Evolutionary conservation across 495 filamentous ascomycete genomes (phyloP).

Genomic region (Trichoderma reesei): DNA sequence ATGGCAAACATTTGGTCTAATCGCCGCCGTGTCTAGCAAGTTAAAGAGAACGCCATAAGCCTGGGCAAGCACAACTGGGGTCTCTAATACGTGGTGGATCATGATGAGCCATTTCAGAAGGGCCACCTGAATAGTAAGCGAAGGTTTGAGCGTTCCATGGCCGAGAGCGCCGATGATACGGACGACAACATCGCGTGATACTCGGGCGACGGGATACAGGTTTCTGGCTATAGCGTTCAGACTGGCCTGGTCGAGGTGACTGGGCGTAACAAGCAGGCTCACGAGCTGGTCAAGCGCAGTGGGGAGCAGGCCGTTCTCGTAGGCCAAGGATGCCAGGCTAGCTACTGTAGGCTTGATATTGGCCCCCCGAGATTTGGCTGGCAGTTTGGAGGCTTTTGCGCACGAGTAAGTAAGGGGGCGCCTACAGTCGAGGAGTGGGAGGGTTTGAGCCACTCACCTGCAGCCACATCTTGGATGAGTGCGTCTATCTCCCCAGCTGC

Average conservation of each 20-base stretch:
- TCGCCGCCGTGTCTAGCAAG: conserved; percentile 68
- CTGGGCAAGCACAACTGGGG: conserved; percentile 52
- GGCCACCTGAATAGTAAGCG: conserved; percentile 53
- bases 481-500: conserved; percentile 14
- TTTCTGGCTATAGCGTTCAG: conserved; percentile 57
- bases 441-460: conserved; percentile 16
- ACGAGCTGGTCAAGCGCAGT: conserved; percentile 52
- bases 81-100: conserved; percentile 64
- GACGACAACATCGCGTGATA: conserved; percentile 52
- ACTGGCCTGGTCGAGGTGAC: conserved; percentile 65
- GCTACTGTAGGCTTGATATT: conserved; percentile 40
- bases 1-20: conserved; percentile 62
- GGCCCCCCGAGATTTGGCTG: conserved; percentile 36
- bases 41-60: conserved; percentile 76
- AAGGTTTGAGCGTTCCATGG: conserved; percentile 68
- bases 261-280: conserved; percentile 54
- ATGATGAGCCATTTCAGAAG: conserved; percentile 75
- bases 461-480: conserved; percentile 21
- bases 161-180: conserved; percentile 67
- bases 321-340: conserved; percentile 40
- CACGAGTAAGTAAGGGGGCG: not conserved
- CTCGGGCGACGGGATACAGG: conserved; percentile 58
- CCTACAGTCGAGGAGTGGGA: not conserved
- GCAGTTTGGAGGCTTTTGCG: conserved; percentile 25
- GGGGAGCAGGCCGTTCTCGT: conserved; percentile 55